Evolutionary conservation across 768 basidiomycete genomes (phyloP), one percentile per base, ranked within the genome.

Genomic region (Boletus sp.): DNA sequence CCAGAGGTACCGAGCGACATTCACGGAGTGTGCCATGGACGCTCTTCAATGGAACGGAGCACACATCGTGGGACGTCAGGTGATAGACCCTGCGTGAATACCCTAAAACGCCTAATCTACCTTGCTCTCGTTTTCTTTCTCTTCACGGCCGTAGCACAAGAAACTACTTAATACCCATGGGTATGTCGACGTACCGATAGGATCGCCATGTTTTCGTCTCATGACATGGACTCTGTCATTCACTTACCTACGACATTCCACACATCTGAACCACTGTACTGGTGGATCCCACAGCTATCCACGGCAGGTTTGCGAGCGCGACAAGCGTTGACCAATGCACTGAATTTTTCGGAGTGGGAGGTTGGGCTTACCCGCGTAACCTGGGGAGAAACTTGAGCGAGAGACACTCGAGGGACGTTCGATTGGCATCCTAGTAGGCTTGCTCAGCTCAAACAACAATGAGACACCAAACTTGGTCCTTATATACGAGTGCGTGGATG

Each of bases 31-130:
- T 64, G 32, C 53, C 53, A 15, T 75, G 66, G 78, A 64, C 41
- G 33, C 68, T 53, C 40, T 66, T 54, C 56, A 59, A 44, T 56
- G 63, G 68, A 59, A 59, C 40, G 50, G 66, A 62, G 47, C 58
- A 50, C 33, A 61, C 30, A 9, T 53, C 30, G 37, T 58, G 63
- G 52, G 71, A 64, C 51, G 61, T 35, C 49, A 63, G 68, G 21
- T 78, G 70, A 50, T 79, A 70, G 78, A 75, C 57, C 32, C 64
- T 55, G 50, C 73, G 69, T 62, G 68, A 79, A 64, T 65, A 66
- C 33, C 66, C 68, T 42, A 74, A 74, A 63, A 64, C 70, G 65
- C 42, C 33, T 59, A 53, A 54, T 51, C 33, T 53, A 56, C 48
- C 41, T 44, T 34, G 44, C 38, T 15, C 39, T 33, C 55, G 19